phyloP scores from a whole-genome alignment of 306 rosid genomes.

The Inga laurina region DNA sequence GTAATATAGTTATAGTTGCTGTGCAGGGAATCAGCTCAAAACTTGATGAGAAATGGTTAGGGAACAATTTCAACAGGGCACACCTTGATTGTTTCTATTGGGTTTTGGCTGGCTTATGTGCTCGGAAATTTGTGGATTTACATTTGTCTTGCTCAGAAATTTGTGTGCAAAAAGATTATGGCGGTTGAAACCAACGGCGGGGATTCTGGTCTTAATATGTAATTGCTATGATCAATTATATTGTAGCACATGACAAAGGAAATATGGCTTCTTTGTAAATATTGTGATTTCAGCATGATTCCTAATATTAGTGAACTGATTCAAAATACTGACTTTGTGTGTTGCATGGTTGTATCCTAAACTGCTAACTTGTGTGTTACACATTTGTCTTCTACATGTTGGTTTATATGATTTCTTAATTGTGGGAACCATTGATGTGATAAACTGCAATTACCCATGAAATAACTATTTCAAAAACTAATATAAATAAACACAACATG shows the following conservation, averaged over 20 bases:
- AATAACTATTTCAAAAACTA: background rate
- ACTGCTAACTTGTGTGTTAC: too few species aligned
- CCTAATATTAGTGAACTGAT: background rate
- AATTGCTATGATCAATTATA: too few species aligned
- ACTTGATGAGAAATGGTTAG: background rate
- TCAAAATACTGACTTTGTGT: background rate
- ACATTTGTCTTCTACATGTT: too few species aligned
- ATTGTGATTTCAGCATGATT: background rate
- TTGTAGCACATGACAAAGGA: background rate
- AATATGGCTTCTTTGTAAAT: background rate
- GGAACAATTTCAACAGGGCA: background rate
- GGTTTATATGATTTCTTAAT: too few species aligned
- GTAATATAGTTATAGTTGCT: background rate
- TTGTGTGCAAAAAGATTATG: background rate
- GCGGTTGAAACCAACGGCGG: background rate
- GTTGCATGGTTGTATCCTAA: too few species aligned
- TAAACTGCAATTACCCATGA: background rate
- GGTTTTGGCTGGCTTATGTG: background rate
- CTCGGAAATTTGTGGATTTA: background rate
- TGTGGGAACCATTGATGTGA: background rate
- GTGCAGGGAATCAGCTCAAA: background rate
- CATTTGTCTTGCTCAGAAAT: background rate
- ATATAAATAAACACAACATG: background rate
- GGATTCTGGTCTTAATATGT: background rate
- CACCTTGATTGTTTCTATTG: background rate